phyloP scores from a whole-genome alignment of 805 yeast genomes.

The Ogataea haglerorum region DNA sequence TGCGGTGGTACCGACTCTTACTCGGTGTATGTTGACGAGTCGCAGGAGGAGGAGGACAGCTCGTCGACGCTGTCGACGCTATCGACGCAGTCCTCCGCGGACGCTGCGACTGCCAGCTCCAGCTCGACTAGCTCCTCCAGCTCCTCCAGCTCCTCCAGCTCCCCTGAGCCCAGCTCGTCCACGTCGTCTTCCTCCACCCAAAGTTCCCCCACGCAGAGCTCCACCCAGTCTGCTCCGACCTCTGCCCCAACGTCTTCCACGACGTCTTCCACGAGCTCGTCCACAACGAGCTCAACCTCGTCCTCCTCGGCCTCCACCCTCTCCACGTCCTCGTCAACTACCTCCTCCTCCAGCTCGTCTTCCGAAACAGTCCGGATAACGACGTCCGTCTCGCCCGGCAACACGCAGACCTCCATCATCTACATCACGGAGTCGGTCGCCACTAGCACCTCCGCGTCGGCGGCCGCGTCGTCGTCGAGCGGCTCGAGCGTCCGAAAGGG shows the following conservation, averaged over 20 bases:
- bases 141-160: slow-evolving; percentile 18
- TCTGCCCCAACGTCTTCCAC: slow-evolving; percentile 4
- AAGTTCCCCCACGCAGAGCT: slow-evolving; percentile 9
- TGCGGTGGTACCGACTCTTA: slow-evolving; percentile 58
- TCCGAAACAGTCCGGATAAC: slow-evolving; percentile 13
- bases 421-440: slow-evolving; percentile 26
- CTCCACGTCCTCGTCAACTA: slow-evolving; percentile 3
- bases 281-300: slow-evolving; percentile 8
- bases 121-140: slow-evolving; percentile 20
- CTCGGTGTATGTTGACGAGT: slow-evolving; percentile 41
- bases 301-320: slow-evolving; percentile 2
- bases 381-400: slow-evolving; percentile 24
- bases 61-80: slow-evolving; percentile 7
- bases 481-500: slow-evolving; percentile 6
- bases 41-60: slow-evolving; percentile 7
- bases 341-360: slow-evolving; percentile 6
- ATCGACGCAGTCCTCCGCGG: neutral
- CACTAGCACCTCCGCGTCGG: slow-evolving; percentile 14
- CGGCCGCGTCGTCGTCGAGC: slow-evolving; percentile 14
- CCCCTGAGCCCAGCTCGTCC: slow-evolving; percentile 15
- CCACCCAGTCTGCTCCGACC: slow-evolving; percentile 4
- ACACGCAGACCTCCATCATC: slow-evolving; percentile 22
- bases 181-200: slow-evolving; percentile 18
- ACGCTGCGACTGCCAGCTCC: slow-evolving; percentile 4
- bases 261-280: slow-evolving; percentile 9